phyloP scores from a whole-genome alignment of 2,329 filamentous ascomycete species.

The Metarhizium brunneum region DNA sequence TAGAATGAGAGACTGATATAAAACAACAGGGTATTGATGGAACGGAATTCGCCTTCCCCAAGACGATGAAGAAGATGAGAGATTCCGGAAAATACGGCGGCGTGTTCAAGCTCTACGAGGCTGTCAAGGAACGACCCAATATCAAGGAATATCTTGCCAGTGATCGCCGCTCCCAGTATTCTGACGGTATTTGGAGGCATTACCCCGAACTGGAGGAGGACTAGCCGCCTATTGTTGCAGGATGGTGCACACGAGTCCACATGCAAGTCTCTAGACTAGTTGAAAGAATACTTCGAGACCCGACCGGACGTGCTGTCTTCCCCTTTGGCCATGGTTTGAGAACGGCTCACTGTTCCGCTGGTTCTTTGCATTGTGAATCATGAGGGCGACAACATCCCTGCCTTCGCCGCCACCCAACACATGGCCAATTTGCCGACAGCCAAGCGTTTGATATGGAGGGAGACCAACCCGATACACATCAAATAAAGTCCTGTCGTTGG shows the following conservation, averaged over 20 bases:
- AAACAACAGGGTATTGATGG: conserved; percentile 41
- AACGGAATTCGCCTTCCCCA: conserved; percentile 59
- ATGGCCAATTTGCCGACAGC: too few species aligned
- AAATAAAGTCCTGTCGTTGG: too few species aligned
- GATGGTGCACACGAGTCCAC: not conserved
- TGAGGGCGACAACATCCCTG: too few species aligned
- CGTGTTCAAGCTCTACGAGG: conserved; percentile 56
- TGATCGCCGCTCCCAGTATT: conserved; percentile 51
- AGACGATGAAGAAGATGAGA: conserved; percentile 47
- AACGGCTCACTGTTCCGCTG: too few species aligned
- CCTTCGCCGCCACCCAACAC: too few species aligned
- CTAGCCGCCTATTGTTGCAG: not conserved
- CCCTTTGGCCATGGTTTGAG: too few species aligned
- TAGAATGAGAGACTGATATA: conserved; percentile 4
- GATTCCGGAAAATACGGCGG: conserved; percentile 45
- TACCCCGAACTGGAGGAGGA: conserved; percentile 61
- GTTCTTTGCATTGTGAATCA: too few species aligned
- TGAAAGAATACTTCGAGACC: not conserved
- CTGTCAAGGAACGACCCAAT: conserved; percentile 51
- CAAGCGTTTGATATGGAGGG: too few species aligned
- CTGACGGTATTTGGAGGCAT: conserved; percentile 58
- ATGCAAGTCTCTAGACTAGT: not conserved
- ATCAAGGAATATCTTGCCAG: conserved; percentile 63
- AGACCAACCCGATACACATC: too few species aligned
- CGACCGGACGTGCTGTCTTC: too few species aligned